Evolutionary conservation across 2,329 filamentous ascomycete species (phyloP), one percentile per base, ranked within the genome.

Genomic region (Periconia sp.): DNA sequence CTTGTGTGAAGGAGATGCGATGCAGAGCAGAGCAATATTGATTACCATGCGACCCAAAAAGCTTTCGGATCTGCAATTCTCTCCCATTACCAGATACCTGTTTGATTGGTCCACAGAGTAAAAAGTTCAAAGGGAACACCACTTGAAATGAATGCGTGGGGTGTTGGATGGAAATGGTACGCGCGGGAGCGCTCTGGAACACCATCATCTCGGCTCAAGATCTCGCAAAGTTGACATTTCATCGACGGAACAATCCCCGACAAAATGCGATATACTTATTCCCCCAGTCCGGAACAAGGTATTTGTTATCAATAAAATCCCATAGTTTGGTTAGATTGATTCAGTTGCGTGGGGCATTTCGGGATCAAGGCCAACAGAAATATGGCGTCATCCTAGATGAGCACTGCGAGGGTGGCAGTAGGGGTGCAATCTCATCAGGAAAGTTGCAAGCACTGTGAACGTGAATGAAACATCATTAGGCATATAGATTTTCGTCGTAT

Each of bases 261-360:
- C 13, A 33, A 43, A 47, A 47, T 50, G 47, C 23, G 23, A 27
- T 27, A 3, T 27, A 27, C 23, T 8, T 27, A 5, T 27, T 27
- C 23, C 23, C 23, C 23, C 8, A 8, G 23, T 3, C 23, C 23
- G 23, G 23, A 27, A 27, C 5, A 27, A 27, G 23, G 8, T 27
- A 23, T 27, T 45, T 43, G 43, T 37, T 37, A 13, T 37, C 33
- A 37, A n/a, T 37, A n/a, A 37, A 37, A 11, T n/a, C 6, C 15
- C 33, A 37, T 6, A 37, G 33, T n/a, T 37, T 11, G 11, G 15
- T 13, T 54, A 60, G 45, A 57, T 63, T 60, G 53, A 45, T 19
- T 30, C 43, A 51, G 45, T 42, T 60, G 40, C 33, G 43, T 63
- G 59, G 61, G 57, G 54, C 53, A 60, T 55, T 55, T 58, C 55